Conservation (phyloP, 139 green algal genomes). For the Auxenochlorella protothecoides region DNA sequence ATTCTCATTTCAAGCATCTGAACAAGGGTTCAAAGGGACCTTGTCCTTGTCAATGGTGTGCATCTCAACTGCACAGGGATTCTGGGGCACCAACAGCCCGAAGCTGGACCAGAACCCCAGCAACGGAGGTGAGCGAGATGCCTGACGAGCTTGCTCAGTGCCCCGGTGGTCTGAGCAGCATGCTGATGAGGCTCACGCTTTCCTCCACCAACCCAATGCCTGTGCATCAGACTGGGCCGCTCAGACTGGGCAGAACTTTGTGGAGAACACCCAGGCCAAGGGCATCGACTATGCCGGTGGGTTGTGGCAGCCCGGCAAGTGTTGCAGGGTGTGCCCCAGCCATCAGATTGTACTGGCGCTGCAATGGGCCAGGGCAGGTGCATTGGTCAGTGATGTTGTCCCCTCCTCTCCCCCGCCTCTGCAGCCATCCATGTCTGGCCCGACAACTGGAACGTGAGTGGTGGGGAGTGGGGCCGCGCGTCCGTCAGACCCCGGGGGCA, state of each 20-base stretch:
- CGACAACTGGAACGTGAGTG: constrained; percentile 46
- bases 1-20: too few species aligned
- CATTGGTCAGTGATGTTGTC: too few species aligned
- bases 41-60: neutral
- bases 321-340: too few species aligned
- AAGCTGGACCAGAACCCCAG: constrained; percentile 8
- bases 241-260: constrained; percentile 63
- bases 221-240: constrained; percentile 30
- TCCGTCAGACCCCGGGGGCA: too few species aligned
- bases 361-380: too few species aligned
- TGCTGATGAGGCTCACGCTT: neutral
- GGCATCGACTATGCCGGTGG: constrained; percentile 54
- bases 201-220: neutral
- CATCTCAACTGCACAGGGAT: constrained; percentile 5
- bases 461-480: too few species aligned
- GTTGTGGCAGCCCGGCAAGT: too few species aligned
- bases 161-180: neutral
- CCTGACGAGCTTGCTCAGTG: too few species aligned
- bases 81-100: constrained; percentile 6
- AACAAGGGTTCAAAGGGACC: too few species aligned
- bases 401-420: too few species aligned
- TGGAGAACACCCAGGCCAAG: constrained; percentile 35
- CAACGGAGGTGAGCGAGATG: too few species aligned
- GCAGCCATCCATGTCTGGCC: constrained; percentile 57
- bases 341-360: too few species aligned